phyloP scores from a whole-genome alignment of 73 alveolate species.

The Uronychia setigera region DNA sequence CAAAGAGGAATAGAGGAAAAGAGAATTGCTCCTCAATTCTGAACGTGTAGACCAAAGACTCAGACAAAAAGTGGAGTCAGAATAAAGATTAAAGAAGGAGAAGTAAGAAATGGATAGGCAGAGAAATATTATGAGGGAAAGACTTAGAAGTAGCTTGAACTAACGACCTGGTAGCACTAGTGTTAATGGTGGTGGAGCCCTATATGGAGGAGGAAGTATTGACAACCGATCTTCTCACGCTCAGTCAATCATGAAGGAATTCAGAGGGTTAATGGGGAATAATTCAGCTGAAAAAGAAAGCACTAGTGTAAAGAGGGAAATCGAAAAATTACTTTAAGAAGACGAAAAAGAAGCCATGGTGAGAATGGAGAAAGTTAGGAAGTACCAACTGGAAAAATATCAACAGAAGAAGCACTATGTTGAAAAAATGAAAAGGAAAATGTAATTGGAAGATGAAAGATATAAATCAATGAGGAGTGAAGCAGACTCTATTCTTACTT shows the following conservation, averaged over 20 bases:
- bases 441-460: neutral
- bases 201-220: neutral
- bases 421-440: neutral
- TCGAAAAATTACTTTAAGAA: neutral
- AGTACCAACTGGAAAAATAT: neutral
- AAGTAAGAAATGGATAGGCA: neutral
- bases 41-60: neutral
- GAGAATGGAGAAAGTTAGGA: neutral
- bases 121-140: neutral
- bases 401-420: neutral
- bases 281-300: neutral
- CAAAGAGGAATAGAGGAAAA: constrained; percentile 38
- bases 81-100: neutral
- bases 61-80: neutral
- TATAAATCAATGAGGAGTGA: neutral
- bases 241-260: neutral
- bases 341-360: neutral
- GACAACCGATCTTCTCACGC: neutral
- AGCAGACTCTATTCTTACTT: neutral
- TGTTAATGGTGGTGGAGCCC: no score
- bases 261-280: neutral
- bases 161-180: neutral
- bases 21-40: constrained; percentile 9
- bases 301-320: neutral
- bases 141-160: neutral